phyloP scores from a whole-genome alignment of 1,139 yeast species.

The Nakaseomyces kungkrabaensis region DNA sequence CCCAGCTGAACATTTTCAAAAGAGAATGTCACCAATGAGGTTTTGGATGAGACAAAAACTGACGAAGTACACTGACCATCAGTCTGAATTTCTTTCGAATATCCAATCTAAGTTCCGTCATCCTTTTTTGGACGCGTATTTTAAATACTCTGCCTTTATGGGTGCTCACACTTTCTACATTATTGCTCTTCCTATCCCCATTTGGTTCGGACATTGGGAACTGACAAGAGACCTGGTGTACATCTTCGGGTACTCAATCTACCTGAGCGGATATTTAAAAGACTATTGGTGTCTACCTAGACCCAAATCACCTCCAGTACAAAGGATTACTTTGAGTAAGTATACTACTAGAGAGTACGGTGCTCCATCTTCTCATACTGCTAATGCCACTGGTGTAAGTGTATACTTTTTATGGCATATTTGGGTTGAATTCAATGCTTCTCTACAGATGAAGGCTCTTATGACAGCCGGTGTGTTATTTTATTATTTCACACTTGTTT shows the following conservation, averaged over 20 bases:
- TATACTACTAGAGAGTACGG: constrained; percentile 92
- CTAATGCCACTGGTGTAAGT: constrained; percentile 81
- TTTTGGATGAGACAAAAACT: constrained; percentile 46
- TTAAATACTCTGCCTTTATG: constrained; percentile 79
- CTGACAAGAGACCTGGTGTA: constrained; percentile 62
- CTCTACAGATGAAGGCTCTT: constrained; percentile 7
- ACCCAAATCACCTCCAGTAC: constrained; percentile 86
- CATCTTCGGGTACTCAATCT: constrained; percentile 79
- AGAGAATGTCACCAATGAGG: constrained; percentile 48
- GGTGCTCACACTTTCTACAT: constrained; percentile 95
- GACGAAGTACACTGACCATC: constrained; percentile 52
- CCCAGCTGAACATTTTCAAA: constrained; percentile 53
- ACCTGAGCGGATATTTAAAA: constrained; percentile 64
- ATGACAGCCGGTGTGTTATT: constrained; percentile 22
- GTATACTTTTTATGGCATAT: constrained; percentile 16
- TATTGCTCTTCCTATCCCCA: constrained; percentile 71
- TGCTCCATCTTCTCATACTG: constrained; percentile 86
- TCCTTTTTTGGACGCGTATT: constrained; percentile 56
- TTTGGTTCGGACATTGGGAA: constrained; percentile 65
- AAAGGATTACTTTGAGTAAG: constrained; percentile 78
- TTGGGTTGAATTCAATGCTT: constrained; percentile 7
- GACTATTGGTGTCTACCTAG: constrained; percentile 86
- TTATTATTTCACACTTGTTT: constrained; percentile 57
- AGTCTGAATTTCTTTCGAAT: constrained; percentile 48
- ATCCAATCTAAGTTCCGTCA: constrained; percentile 47